phyloP scores from a whole-genome alignment of 2,329 filamentous ascomycete genomes.

The Clarireedia hainanense region DNA sequence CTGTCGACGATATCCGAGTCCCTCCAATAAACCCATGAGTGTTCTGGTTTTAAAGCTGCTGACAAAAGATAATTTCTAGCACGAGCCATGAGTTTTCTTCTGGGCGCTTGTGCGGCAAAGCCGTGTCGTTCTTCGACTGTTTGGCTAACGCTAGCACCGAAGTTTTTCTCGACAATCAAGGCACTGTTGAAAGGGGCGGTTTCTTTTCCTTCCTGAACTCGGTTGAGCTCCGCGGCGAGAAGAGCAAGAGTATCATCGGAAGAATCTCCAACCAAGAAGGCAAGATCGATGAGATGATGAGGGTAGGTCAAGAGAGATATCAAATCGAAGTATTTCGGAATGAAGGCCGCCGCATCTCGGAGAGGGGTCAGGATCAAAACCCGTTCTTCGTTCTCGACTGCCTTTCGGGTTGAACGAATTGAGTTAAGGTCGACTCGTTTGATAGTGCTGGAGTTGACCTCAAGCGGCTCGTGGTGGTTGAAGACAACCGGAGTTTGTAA shows the following conservation, averaged over 20 bases:
- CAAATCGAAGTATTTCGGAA: conserved; percentile 90
- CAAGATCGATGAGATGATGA: conserved; percentile 89
- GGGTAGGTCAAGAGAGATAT: conserved; percentile 86
- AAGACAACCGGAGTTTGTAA: conserved; percentile 89
- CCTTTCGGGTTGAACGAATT: conserved; percentile 72
- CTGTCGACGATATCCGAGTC: conserved; percentile 95
- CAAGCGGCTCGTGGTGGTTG: conserved; percentile 86
- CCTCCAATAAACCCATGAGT: conserved; percentile 98
- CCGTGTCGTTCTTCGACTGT: conserved; percentile 75
- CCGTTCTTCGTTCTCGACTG: conserved; percentile 72
- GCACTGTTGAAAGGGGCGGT: conserved; percentile 71
- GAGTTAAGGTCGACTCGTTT: conserved; percentile 75
- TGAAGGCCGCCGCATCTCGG: conserved; percentile 75
- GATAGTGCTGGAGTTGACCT: conserved; percentile 76
- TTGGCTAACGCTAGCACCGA: conserved; percentile 56
- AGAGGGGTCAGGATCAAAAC: conserved; percentile 89
- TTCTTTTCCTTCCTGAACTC: conserved; percentile 75
- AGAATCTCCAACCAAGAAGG: conserved; percentile 88
- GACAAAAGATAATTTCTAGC: conserved; percentile 89
- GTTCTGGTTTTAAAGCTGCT: conserved; percentile 79
- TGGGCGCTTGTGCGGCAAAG: conserved; percentile 80
- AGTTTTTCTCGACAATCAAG: conserved; percentile 84
- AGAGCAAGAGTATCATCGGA: conserved; percentile 86
- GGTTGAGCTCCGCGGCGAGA: conserved; percentile 74
- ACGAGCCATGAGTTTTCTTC: conserved; percentile 81